These are phyloP conservation scores for Aspergillus sp. DNA, from an alignment of 2,329 filamentous ascomycete species.

Conservation along the genomic window DNA sequence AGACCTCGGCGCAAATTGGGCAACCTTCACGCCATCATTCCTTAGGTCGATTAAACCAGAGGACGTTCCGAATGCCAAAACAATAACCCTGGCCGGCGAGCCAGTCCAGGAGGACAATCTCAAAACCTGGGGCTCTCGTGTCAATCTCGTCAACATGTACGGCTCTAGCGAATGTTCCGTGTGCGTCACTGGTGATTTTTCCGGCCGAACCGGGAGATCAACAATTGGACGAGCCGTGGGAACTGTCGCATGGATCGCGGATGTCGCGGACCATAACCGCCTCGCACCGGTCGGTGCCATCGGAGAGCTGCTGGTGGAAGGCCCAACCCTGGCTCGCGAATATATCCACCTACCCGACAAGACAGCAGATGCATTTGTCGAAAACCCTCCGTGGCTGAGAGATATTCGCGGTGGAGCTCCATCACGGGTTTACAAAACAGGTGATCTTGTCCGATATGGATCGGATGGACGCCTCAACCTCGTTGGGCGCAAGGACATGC, in stretches of 20 bases:
- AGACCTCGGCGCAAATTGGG: slow-evolving; percentile 38
- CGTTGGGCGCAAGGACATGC: slow-evolving; percentile 23
- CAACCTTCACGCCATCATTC: slow-evolving; percentile 46
- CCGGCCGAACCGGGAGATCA: neutral
- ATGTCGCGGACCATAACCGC: slow-evolving; percentile 2
- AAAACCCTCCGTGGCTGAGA: slow-evolving; percentile 9
- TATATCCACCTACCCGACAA: slow-evolving; percentile 18
- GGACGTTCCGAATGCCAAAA: slow-evolving; percentile 25
- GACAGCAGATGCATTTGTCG: slow-evolving; percentile 16
- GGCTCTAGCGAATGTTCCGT: slow-evolving; percentile 11
- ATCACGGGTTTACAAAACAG: slow-evolving; percentile 24
- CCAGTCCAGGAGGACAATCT: slow-evolving; percentile 17
- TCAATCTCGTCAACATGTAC: slow-evolving; percentile 9
- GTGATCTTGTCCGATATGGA: slow-evolving; percentile 24
- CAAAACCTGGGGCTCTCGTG: slow-evolving; percentile 19
- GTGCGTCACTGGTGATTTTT: neutral
- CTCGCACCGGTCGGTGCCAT: slow-evolving; percentile 27
- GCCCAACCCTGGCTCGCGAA: slow-evolving; percentile 18
- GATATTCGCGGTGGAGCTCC: neutral
- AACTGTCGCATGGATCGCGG: slow-evolving; percentile 7
- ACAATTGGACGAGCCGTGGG: slow-evolving; percentile 3
- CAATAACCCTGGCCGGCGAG: slow-evolving; percentile 26
- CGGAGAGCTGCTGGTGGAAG: slow-evolving; percentile 35
- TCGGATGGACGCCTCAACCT: slow-evolving; percentile 19
- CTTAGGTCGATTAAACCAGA: slow-evolving; percentile 27